Conservation (phyloP, 2,329 filamentous ascomycete genomes). For the Thelonectria olida region DNA sequence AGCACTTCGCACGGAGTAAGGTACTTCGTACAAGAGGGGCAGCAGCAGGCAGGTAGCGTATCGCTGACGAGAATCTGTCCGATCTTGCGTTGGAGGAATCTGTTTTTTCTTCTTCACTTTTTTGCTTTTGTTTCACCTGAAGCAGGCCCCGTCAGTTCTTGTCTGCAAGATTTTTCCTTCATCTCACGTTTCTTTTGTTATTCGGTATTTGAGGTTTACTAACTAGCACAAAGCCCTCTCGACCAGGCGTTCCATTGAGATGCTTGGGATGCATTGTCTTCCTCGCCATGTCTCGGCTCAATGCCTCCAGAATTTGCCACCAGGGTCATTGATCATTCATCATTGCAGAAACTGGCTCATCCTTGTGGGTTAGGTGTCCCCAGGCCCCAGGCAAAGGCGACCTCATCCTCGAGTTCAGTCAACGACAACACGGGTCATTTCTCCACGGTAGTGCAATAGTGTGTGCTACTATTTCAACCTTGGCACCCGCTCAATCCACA, state of each 20-base stretch:
- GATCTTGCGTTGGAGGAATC: constrained; percentile 24
- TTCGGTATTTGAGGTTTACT: constrained; percentile 1
- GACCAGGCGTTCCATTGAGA: not conserved
- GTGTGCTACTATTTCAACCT: constrained; percentile 11
- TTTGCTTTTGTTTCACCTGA: constrained; percentile 32
- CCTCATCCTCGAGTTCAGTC: not conserved
- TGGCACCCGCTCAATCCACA: constrained; percentile 11
- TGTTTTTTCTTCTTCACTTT: constrained; percentile 26
- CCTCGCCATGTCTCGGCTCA: not conserved
- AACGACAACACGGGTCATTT: constrained; percentile 10
- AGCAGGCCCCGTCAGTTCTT: constrained; percentile 23
- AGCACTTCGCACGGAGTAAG: not conserved
- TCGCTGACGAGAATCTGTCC: constrained; percentile 35
- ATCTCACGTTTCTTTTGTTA: not conserved
- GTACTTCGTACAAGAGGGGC: constrained; percentile 11
- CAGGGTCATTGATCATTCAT: constrained; percentile 7
- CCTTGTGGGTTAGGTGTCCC: constrained; percentile 10
- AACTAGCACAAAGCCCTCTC: not conserved
- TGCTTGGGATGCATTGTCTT: not conserved
- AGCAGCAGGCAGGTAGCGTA: constrained; percentile 26
- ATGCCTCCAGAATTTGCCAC: not conserved
- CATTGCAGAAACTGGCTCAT: not conserved
- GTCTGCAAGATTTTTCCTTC: constrained; percentile 22
- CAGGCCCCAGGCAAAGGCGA: too few species aligned
- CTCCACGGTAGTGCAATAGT: constrained; percentile 13